A percentile compares a stretch with the other conserved stretches of the same genome.
Evolutionary conservation across 2,329 filamentous ascomycete species (phyloP).

Genomic region (Aspergillus floridensis): DNA sequence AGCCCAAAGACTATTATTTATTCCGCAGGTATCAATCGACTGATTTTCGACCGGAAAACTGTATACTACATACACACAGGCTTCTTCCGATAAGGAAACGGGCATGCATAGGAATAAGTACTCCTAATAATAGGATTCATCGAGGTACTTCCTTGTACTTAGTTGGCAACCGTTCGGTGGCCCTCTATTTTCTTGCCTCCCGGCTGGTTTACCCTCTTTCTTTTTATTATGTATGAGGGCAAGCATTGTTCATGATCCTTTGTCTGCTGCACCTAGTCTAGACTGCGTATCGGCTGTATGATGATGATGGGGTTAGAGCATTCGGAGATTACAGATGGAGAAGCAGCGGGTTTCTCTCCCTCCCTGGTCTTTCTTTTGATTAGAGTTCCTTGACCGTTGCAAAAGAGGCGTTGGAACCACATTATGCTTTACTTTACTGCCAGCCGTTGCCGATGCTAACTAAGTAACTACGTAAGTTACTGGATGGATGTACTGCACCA

Average conservation of each 20-base stretch:
- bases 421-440: background rate
- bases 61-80: no score
- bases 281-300: background rate
- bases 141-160: no score
- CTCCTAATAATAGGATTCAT: background rate
- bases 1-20: background rate
- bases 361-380: background rate
- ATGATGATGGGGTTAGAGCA: background rate
- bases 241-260: background rate
- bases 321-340: background rate
- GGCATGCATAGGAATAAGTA: background rate
- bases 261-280: background rate
- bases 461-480: background rate
- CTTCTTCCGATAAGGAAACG: slow-evolving; percentile 1
- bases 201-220: background rate
- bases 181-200: background rate
- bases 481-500: background rate
- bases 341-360: background rate
- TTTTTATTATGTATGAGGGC: background rate
- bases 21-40: background rate
- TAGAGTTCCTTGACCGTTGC: background rate
- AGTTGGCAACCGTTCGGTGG: background rate
- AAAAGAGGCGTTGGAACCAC: background rate
- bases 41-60: background rate
- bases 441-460: background rate